phyloP scores from a whole-genome alignment of 1,284 basidiomycete species.

The Trichosporon asahii region DNA sequence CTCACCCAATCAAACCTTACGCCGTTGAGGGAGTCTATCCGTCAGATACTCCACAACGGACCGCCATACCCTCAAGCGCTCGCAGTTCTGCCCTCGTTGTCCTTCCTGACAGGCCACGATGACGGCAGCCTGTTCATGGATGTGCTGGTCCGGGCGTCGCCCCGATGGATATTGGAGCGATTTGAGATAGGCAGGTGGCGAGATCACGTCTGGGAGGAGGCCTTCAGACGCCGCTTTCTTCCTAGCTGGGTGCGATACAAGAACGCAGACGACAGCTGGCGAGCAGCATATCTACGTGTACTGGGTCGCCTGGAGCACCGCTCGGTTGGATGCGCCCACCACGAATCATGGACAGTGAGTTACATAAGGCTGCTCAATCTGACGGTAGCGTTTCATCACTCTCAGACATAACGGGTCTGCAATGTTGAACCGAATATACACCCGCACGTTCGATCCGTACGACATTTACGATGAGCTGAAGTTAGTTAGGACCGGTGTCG shows the following conservation, averaged over 20 bases:
- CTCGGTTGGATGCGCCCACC: conserved; percentile 41
- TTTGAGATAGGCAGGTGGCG: conserved; percentile 38
- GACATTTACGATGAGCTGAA: conserved; percentile 47
- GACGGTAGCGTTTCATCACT: conserved; percentile 43
- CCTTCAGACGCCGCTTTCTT: conserved; percentile 43
- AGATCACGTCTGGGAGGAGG: conserved; percentile 41
- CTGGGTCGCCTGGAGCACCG: conserved; percentile 43
- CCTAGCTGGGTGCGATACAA: conserved; percentile 44
- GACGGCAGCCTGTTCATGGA: conserved; percentile 34
- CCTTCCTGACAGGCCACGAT: conserved; percentile 29
- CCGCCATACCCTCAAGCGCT: conserved; percentile 40
- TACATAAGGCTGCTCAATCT: background rate
- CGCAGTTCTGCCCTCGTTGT: conserved; percentile 35
- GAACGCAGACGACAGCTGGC: conserved; percentile 39
- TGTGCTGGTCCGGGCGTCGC: conserved; percentile 36
- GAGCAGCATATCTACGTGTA: conserved; percentile 41
- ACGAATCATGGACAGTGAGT: conserved; percentile 47
- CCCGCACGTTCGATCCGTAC: conserved; percentile 45
- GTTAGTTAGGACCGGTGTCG: conserved; percentile 14
- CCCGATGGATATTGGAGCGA: conserved; percentile 45
- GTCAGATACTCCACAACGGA: conserved; percentile 21
- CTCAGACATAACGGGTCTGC: conserved; percentile 45
- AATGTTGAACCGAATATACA: conserved; percentile 46
- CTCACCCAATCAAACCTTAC: conserved; percentile 37
- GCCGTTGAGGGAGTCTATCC: conserved; percentile 35